Conservation (phyloP, 2,329 filamentous ascomycete genomes). For the Hypoxylon sp. region DNA sequence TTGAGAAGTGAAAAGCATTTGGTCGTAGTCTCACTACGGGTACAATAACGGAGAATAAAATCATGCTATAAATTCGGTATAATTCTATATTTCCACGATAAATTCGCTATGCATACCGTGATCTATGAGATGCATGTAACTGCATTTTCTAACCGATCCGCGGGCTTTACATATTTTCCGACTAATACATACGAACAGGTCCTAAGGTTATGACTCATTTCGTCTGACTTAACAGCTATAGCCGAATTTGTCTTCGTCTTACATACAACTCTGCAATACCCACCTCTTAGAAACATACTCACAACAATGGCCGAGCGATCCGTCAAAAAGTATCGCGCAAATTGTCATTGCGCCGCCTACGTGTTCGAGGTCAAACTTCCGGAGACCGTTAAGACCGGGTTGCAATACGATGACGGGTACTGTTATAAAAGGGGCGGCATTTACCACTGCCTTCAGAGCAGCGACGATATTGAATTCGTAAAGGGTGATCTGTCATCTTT, state of each 20-base stretch:
- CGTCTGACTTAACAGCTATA: background rate
- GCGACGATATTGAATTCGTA: conserved; percentile 57
- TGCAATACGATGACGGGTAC: conserved; percentile 75
- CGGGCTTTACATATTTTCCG: conserved; percentile 14
- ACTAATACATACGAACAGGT: background rate
- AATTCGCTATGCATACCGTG: background rate
- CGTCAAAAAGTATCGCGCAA: conserved; percentile 62
- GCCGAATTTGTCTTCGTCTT: background rate
- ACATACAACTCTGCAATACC: background rate
- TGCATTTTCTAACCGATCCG: background rate
- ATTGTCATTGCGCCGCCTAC: conserved; percentile 68
- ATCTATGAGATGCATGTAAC: background rate
- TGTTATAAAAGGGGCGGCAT: conserved; percentile 66
- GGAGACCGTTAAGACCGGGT: conserved; percentile 67
- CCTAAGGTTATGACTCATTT: background rate
- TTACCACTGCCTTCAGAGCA: conserved; percentile 48
- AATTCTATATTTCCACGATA: background rate
- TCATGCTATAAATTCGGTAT: background rate
- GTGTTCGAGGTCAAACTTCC: conserved; percentile 65
- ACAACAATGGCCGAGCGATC: conserved; percentile 21
- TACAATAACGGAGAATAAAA: background rate
- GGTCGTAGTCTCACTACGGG: background rate
- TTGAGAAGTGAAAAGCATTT: background rate
- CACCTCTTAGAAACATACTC: background rate
- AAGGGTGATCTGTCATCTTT: conserved; percentile 60